Evolutionary conservation across 441 rosid genomes (phyloP), one percentile per base, ranked within the genome.

Genomic region (Populus tomentosa): DNA sequence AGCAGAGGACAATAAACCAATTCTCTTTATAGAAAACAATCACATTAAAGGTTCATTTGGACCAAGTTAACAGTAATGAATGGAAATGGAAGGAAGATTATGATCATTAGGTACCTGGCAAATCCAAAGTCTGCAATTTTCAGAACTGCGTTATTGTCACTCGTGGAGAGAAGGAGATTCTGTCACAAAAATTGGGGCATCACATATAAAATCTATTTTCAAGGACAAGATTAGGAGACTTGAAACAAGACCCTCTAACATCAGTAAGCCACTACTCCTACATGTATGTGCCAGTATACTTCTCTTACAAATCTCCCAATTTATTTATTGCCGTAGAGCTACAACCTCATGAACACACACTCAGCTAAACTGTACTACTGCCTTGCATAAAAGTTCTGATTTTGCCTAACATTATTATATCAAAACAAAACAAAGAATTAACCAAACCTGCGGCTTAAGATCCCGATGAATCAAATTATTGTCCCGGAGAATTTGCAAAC

Each of bases 101-200:
- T 28, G 8, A 53, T 18, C 8, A 56, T 65, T 24, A 78, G 59
- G 71, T 89, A 94, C 99, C 99, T 92, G 67, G 99, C 99, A 87
- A 96, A 96, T 84, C 99, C 99, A 87, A 96, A 96, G 85, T 96
- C 99, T 6, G 99, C 98, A 79, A 96, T 94, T 93, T 93, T 96
- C 84, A 96, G 81, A 80, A 83, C 85, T 72, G 94, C 90, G 79
- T 80, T 86, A 67, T 83, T 80, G 50, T 89, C 93, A 71, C 80
- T 91, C 76, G 88, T 84, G 74, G 93, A 87, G 72, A 96, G 94
- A 78, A 96, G 98, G 85, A 96, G 99, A 86, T 94, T 96, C 98
- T 96, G 97, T 82, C 40, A 61, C 79, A 85, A 84, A 73, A 86
- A 79, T 66, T 64, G 72, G 80, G 68, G 72, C 78, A 36, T 36